Base-by-base conservation (phyloP, 768 basidiomycete species). In the Multifurca ochricompacta region DNA sequence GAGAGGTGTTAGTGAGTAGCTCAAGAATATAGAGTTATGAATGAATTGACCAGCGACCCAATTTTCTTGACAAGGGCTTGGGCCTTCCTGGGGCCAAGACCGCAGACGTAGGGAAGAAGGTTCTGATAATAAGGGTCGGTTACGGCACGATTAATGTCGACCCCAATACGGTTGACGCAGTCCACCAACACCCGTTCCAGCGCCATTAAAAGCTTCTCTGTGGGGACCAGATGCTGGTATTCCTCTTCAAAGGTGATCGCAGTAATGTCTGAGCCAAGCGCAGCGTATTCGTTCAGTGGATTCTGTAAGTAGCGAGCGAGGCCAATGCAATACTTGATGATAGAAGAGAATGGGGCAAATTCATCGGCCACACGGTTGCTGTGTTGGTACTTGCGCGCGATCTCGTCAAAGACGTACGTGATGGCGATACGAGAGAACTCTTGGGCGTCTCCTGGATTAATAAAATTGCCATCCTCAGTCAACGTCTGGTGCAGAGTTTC, bases 101-200 rank as follows among this genome's bases (percentile, higher is more conserved):
- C 96, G 64, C 91, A 83, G 37, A 99, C 80, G 64, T 90, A 95
- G 2, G 87, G 93, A 9, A 99, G 75, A 30, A 97, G 77, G 48
- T 85, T 78, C 61, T 89, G 85, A 65, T 96, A 92, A 68, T 98
- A 96, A 3, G 82, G 63, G 67, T 97, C 91, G 2, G 82, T 82
- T 16, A 92, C 84, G 31, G 91, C 90, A 28, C 87, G 85, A 67
- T 99, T 98, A 73, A 99, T 87, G 67, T 98, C 94, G 41, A 98
- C 93, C 28, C 96, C 96, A 57, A 94, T 85, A 64, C 82, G 83
- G 70, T 94, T 97, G 53, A 89, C 86, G 25, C 90, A 75, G 67
- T 97, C 94, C 53, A 96, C 90, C 34, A 99, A 72, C 25, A 81
- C 84, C 36, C 90, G 83, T 67, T 99, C 96, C 36, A 96, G 80